Conservation (phyloP, 2,329 filamentous ascomycete species). For the Davidsoniella neocaledoniae region DNA sequence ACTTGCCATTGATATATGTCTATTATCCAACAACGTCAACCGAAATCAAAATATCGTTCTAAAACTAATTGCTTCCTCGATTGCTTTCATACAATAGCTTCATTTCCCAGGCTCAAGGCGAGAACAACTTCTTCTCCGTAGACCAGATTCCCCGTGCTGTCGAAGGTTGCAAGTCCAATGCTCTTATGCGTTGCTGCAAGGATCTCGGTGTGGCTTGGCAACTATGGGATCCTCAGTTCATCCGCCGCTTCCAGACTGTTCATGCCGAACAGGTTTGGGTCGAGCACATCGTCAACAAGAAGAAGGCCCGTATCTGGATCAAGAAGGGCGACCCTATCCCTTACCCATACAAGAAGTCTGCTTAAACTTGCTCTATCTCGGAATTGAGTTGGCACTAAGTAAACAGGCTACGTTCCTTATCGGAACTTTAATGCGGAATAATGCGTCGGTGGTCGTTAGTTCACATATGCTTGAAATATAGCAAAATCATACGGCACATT, state of each 20-base stretch:
- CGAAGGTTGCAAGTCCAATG: slow-evolving; percentile 95
- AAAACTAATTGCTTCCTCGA: slow-evolving; percentile 3
- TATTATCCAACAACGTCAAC: not conserved
- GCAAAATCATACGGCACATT: too few relatives aligned
- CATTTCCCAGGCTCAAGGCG: slow-evolving; percentile 80
- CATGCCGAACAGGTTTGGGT: slow-evolving; percentile 71
- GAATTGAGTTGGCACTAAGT: too few relatives aligned
- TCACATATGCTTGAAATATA: too few relatives aligned
- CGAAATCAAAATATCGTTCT: not conserved
- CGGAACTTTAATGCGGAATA: too few relatives aligned
- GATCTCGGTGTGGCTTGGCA: slow-evolving; percentile 89
- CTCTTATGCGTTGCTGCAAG: slow-evolving; percentile 95
- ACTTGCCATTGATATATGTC: not conserved
- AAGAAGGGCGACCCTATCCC: slow-evolving; percentile 56
- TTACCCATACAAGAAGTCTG: slow-evolving; percentile 37
- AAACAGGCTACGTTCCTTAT: too few relatives aligned
- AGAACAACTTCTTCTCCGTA: slow-evolving; percentile 81
- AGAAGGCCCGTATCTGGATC: slow-evolving; percentile 73
- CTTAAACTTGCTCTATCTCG: not conserved
- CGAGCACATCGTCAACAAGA: slow-evolving; percentile 74
- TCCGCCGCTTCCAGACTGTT: slow-evolving; percentile 62
- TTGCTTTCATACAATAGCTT: slow-evolving; percentile 38
- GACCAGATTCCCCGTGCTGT: slow-evolving; percentile 87
- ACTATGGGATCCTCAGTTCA: slow-evolving; percentile 89
- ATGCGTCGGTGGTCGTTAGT: too few relatives aligned